A percentile compares a stretch with the other conserved stretches of the same genome.
phyloP scores from a whole-genome alignment of 192 early-diverging fungal genomes.

The Coemansia sp. region DNA sequence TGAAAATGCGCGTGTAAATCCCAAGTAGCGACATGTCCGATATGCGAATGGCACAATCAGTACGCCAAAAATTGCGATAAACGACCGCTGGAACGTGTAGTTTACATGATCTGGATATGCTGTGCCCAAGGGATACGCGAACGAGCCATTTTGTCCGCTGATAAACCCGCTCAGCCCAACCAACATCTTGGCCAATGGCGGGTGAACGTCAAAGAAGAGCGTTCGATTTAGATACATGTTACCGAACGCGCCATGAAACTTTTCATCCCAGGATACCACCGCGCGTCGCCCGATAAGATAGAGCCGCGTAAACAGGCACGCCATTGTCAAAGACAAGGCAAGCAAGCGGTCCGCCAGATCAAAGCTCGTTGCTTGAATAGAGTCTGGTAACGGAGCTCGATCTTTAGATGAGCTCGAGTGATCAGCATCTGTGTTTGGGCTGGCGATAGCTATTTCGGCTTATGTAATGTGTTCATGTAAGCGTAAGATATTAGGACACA shows the following conservation, averaged over 20 bases:
- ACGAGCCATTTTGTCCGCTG: constrained; percentile 67
- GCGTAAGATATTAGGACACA: no score
- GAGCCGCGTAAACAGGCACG: constrained; percentile 43
- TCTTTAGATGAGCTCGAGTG: neutral
- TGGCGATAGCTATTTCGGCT: no score
- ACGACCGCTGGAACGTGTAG: constrained; percentile 24
- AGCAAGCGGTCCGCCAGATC: constrained; percentile 16
- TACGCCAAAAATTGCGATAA: no score
- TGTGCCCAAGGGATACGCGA: constrained; percentile 62
- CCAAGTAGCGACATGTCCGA: no score
- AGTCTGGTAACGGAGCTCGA: neutral
- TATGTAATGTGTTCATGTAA: no score
- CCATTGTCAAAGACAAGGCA: constrained; percentile 17
- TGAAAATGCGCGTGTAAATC: no score
- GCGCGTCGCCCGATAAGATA: constrained; percentile 60
- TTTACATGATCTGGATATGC: constrained; percentile 61
- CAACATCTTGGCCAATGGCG: constrained; percentile 86
- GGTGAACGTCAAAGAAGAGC: constrained; percentile 98
- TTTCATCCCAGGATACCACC: constrained; percentile 82
- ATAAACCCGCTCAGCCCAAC: constrained; percentile 64
- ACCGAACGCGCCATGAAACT: constrained; percentile 97
- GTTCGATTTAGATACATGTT: constrained; percentile 88
- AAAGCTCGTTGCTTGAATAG: neutral
- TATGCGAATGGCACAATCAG: no score
- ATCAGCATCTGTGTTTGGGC: neutral